Conservation (phyloP, 768 basidiomycete genomes). For the Mrakia frigida region DNA sequence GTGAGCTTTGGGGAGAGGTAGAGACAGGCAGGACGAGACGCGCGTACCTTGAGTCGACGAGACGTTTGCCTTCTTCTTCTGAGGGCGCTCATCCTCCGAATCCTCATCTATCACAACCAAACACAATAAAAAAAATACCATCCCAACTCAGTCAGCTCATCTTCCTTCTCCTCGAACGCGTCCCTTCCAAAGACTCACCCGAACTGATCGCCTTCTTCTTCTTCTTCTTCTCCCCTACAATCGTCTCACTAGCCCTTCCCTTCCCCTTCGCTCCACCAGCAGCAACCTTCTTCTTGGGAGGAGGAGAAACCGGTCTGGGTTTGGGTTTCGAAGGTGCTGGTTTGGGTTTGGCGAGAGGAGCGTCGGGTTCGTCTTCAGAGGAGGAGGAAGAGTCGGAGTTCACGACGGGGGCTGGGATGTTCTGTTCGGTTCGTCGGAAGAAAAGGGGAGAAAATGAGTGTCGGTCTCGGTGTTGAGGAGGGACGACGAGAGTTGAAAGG, state of each 20-base stretch:
- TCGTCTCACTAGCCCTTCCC: neutral
- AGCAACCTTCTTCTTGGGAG: neutral
- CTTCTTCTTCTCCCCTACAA: neutral
- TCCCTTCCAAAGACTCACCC: neutral
- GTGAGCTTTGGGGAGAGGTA: neutral
- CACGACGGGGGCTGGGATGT: neutral
- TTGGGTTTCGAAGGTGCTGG: neutral
- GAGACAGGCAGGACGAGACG: neutral
- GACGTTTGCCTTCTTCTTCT: neutral
- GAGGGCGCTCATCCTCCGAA: neutral
- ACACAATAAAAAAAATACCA: no score
- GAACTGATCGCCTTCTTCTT: neutral
- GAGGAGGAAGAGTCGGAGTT: neutral
- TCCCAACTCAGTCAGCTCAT: no score
- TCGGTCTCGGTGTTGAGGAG: no score
- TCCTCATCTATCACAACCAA: no score
- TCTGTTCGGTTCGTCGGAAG: neutral
- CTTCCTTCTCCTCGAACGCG: no score
- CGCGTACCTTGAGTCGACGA: neutral
- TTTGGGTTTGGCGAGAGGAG: neutral
- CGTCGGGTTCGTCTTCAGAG: conserved; percentile 6
- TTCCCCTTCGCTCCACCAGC: neutral
- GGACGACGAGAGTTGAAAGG: no score
- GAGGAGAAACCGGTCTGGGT: neutral
- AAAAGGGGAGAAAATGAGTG: neutral